phyloP scores from a whole-genome alignment of 2,329 filamentous ascomycete species.

The Epichloe typhina region DNA sequence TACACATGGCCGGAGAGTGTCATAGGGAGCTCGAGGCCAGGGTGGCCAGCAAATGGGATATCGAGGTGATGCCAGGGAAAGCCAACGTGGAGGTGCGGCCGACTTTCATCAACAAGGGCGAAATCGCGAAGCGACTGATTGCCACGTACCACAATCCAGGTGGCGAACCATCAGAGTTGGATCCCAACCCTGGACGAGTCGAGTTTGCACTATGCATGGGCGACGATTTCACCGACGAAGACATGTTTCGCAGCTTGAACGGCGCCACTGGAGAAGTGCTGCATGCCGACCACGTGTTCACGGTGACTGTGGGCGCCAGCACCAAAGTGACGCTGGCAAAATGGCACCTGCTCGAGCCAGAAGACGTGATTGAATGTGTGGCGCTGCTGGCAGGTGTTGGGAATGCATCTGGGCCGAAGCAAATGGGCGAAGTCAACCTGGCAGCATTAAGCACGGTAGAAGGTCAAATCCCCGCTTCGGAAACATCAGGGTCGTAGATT shows the following conservation, averaged over 20 bases:
- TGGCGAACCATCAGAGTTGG: constrained; percentile 31
- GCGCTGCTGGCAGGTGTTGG: constrained; percentile 39
- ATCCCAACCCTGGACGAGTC: constrained; percentile 36
- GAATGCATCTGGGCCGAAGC: constrained; percentile 23
- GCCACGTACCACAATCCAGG: constrained; percentile 49
- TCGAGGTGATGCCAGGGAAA: constrained; percentile 95
- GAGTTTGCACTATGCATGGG: constrained; percentile 86
- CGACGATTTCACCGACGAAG: constrained; percentile 96
- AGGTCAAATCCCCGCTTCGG: constrained; percentile 29
- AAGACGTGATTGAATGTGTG: constrained; percentile 66
- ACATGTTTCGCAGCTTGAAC: constrained; percentile 80
- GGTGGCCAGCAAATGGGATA: constrained; percentile 68
- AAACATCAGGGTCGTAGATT: background rate
- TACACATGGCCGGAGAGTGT: constrained; percentile 68
- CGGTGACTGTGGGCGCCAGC: constrained; percentile 81
- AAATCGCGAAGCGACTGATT: constrained; percentile 78
- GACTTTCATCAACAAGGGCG: constrained; percentile 94
- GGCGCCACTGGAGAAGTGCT: constrained; percentile 39
- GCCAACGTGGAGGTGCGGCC: constrained; percentile 95
- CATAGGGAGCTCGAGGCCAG: constrained; percentile 68
- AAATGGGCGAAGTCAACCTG: constrained; percentile 40
- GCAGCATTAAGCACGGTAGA: constrained; percentile 40
- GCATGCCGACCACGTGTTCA: constrained; percentile 58
- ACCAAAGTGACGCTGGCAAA: constrained; percentile 83
- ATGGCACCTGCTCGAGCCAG: constrained; percentile 80